A percentile compares a stretch with the other conserved stretches of the same genome.
Evolutionary conservation across 2,329 filamentous ascomycete genomes (phyloP).

Genomic region (Parastagonospora nodorum): DNA sequence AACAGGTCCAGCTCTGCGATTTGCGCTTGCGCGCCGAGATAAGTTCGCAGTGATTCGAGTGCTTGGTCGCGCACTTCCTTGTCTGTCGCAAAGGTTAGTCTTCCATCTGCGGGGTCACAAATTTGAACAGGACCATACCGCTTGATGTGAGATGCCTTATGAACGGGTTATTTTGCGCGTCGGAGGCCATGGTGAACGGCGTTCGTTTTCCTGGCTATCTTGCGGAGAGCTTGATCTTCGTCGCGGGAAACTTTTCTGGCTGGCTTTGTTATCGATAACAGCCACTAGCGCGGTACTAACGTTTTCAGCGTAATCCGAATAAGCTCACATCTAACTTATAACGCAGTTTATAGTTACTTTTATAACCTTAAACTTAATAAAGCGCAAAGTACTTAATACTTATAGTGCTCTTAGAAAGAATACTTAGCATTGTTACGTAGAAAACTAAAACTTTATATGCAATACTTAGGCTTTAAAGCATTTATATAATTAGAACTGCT

Average conservation of each 20-base stretch:
- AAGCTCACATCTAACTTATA: too few species aligned
- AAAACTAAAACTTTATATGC: too few species aligned
- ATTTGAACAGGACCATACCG: slow-evolving; percentile 58
- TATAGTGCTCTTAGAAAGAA: too few species aligned
- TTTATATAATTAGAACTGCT: not conserved
- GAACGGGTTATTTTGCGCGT: slow-evolving; percentile 66
- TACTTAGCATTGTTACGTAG: too few species aligned
- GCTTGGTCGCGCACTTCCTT: slow-evolving; percentile 77
- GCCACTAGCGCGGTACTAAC: not conserved
- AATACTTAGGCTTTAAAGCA: not conserved
- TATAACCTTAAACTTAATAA: too few species aligned
- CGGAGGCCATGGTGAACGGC: slow-evolving; percentile 36
- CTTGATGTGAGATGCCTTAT: slow-evolving; percentile 84
- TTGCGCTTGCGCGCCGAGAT: slow-evolving; percentile 67
- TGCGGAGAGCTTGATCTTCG: slow-evolving; percentile 4
- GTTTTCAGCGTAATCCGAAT: too few species aligned
- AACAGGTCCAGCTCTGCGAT: slow-evolving; percentile 74
- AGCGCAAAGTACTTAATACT: too few species aligned
- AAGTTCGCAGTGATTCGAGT: slow-evolving; percentile 75
- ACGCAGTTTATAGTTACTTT: too few species aligned
- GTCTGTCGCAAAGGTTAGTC: slow-evolving; percentile 59
- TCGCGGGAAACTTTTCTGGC: slow-evolving; percentile 30
- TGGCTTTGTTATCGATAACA: slow-evolving; percentile 28
- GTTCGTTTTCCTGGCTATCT: slow-evolving; percentile 3
- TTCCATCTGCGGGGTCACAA: not conserved